Percentiles rank a stretch among this genome's conserved stretches.
phyloP scores from a whole-genome alignment of 2,329 filamentous ascomycete genomes.

The Fusarium penzigii region DNA sequence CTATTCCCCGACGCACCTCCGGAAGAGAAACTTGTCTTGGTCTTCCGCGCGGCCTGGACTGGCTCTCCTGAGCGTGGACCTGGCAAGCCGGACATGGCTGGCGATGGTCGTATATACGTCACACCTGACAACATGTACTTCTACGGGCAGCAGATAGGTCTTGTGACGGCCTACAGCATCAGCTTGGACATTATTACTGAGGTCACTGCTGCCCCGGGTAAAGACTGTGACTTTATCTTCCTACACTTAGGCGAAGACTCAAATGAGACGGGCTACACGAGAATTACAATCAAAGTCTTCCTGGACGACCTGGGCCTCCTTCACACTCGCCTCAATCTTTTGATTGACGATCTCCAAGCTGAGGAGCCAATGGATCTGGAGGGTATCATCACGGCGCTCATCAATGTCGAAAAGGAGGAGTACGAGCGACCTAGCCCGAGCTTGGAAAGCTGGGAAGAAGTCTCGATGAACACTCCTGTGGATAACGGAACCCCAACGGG shows the following conservation, averaged over 20 bases:
- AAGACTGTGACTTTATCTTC: constrained; percentile 91
- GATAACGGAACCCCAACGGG: constrained; percentile 50
- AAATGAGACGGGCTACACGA: constrained; percentile 64
- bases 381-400: constrained; percentile 69
- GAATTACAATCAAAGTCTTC: constrained; percentile 90
- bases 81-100: constrained; percentile 50
- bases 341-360: constrained; percentile 78
- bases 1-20: constrained; percentile 80
- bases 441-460: constrained; percentile 88
- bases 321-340: constrained; percentile 78
- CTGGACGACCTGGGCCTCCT: constrained; percentile 83
- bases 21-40: constrained; percentile 82
- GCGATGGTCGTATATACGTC: constrained; percentile 78
- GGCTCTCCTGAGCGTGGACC: constrained; percentile 49
- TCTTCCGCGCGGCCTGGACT: constrained; percentile 88
- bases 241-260: constrained; percentile 70
- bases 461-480: constrained; percentile 63
- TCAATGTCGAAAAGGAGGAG: constrained; percentile 70
- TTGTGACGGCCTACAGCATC: constrained; percentile 81
- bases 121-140: constrained; percentile 90
- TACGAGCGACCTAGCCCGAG: constrained; percentile 65
- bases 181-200: constrained; percentile 78
- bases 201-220: constrained; percentile 85
- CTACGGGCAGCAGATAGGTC: constrained; percentile 90
- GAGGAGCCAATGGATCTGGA: constrained; percentile 69